phyloP scores from a whole-genome alignment of 2,329 filamentous ascomycete species.

The Phialophora verrucosa region DNA sequence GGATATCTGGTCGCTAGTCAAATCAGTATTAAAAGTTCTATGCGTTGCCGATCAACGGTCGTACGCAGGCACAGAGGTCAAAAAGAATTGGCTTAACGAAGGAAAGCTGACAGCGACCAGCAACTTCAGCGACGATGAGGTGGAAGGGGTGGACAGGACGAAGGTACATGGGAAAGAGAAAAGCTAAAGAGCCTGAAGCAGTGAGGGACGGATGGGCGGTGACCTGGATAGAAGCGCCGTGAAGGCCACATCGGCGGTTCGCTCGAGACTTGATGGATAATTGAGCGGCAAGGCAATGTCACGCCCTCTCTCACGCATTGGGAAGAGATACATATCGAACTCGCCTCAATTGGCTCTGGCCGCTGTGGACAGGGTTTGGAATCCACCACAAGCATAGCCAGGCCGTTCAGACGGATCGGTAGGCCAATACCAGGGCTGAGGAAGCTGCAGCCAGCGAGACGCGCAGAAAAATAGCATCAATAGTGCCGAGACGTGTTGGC shows the following conservation, averaged over 20 bases:
- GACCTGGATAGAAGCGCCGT: conserved; percentile 29
- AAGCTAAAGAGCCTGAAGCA: conserved; percentile 25
- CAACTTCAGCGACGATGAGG: conserved; percentile 35
- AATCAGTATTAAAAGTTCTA: conserved; percentile 34
- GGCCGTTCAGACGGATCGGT: conserved; percentile 4
- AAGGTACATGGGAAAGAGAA: conserved; percentile 21
- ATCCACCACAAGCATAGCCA: conserved; percentile 14
- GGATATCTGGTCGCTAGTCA: conserved; percentile 9
- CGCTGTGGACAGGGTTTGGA: conserved; percentile 12
- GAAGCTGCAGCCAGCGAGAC: conserved; percentile 28
- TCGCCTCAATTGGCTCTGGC: conserved; percentile 27
- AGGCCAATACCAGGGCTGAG: conserved; percentile 25
- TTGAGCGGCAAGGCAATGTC: conserved; percentile 28
- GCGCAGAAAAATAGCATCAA: conserved; percentile 31
- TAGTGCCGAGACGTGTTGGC: conserved; percentile 31
- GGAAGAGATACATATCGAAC: conserved; percentile 17
- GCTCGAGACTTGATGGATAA: conserved; percentile 15
- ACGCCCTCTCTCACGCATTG: conserved; percentile 26
- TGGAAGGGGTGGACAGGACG: conserved; percentile 6
- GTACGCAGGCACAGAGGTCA: conserved; percentile 7
- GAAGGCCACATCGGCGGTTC: conserved; percentile 30
- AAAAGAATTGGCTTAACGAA: conserved; percentile 28
- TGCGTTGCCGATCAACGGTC: conserved; percentile 34
- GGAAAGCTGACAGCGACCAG: conserved; percentile 35
- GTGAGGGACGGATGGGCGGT: conserved; percentile 11